A percentile compares a stretch with the other conserved stretches of the same genome.
Evolutionary conservation across 1,284 basidiomycete genomes (phyloP).

Genomic region (Heterobasidion parviporum): DNA sequence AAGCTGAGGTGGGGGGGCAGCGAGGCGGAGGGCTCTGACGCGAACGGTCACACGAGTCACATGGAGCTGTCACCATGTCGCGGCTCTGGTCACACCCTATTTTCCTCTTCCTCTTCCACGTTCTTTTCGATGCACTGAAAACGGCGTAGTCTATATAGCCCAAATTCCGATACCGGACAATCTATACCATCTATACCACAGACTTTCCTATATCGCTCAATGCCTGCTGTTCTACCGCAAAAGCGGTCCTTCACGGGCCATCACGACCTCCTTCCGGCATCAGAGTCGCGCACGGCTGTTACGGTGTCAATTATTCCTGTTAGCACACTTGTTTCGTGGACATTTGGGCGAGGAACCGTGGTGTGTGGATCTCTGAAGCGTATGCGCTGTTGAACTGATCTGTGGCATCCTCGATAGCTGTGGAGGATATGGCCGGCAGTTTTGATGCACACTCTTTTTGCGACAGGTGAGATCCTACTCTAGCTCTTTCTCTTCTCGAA

Average conservation of each 20-base stretch:
- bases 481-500: too few species aligned
- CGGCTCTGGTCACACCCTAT: too few species aligned
- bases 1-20: too few species aligned
- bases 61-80: too few species aligned
- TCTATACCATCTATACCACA: neutral
- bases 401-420: slow-evolving; percentile 28
- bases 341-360: slow-evolving; percentile 54
- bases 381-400: too few species aligned
- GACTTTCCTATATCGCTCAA: neutral
- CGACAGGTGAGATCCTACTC: slow-evolving; percentile 29
- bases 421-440: slow-evolving; percentile 66
- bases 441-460: slow-evolving; percentile 49
- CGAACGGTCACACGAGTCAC: too few species aligned
- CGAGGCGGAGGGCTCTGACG: too few species aligned
- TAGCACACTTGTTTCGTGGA: slow-evolving; percentile 39
- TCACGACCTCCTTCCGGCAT: slow-evolving; percentile 22
- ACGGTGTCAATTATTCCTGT: slow-evolving; percentile 13
- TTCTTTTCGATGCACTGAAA: too few species aligned
- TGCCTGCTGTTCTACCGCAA: neutral
- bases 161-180: neutral
- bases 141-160: neutral
- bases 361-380: slow-evolving; percentile 19
- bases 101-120: too few species aligned
- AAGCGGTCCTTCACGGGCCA: slow-evolving; percentile 17
- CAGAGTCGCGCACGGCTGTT: slow-evolving; percentile 6